phyloP scores from a whole-genome alignment of 306 rosid species.

The Psophocarpus tetragonolobus region DNA sequence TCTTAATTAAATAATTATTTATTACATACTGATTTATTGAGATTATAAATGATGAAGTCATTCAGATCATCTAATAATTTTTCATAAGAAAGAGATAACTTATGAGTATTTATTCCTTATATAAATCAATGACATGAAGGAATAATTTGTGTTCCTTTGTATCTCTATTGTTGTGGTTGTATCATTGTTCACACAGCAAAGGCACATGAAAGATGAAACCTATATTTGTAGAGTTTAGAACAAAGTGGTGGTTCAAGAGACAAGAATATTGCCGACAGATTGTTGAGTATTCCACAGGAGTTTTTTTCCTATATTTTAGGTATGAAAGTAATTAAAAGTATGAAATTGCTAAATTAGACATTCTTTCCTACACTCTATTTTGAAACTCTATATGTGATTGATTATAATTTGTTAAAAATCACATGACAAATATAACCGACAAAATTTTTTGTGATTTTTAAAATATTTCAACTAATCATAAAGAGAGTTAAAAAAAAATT shows the following conservation, averaged over 20 bases:
- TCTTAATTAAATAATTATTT: too few species aligned
- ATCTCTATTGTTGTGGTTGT: neutral
- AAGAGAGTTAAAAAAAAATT: too few species aligned
- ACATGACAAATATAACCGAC: too few species aligned
- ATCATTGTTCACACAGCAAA: conserved; percentile 28
- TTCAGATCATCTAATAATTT: too few species aligned
- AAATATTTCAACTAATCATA: too few species aligned
- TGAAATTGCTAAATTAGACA: too few species aligned
- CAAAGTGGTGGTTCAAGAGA: conserved; percentile 26
- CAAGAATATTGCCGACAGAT: conserved; percentile 43
- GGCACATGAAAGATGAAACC: conserved; percentile 33
- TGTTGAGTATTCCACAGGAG: neutral
- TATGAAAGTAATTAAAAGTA: neutral
- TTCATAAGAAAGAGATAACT: neutral
- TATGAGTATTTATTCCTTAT: neutral
- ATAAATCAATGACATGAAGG: neutral
- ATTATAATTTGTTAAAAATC: too few species aligned
- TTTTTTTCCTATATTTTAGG: conserved; percentile 10
- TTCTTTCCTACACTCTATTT: too few species aligned
- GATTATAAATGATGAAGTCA: too few species aligned
- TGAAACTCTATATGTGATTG: too few species aligned
- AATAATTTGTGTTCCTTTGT: conserved; percentile 7
- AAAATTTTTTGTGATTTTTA: too few species aligned
- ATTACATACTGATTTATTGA: too few species aligned
- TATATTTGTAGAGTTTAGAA: conserved; percentile 20